Evolutionary conservation across 352 stramenopile species (phyloP), one percentile per base, ranked within the genome.

Genomic region (Hyaloperonospora arabidopsidis): DNA sequence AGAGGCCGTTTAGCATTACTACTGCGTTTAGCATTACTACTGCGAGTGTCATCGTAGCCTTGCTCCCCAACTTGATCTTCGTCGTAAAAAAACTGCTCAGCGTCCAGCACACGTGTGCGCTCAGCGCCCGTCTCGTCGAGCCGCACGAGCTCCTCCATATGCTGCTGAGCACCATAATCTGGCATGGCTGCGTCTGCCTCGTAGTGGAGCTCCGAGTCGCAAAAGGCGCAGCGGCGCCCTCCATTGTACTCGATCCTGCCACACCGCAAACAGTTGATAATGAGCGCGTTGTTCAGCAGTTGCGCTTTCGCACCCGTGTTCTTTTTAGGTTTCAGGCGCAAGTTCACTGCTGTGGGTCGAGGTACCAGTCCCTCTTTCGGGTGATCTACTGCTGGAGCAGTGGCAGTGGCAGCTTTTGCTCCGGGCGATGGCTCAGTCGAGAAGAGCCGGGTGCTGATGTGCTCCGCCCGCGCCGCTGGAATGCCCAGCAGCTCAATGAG

Each of bases 221-320:
- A 89, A 52, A 86, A 87, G 11, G 28, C 52, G 52, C 79, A 89
- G 46, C 63, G 56, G 14, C 71, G 70, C 8, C 54, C 65, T 47
- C 64, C 73, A 41, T 87, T 86, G 60, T 71, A 63, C 66, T 89
- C 79, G 54, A 89, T 83, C 34, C 63, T 59, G 5, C 79, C 79
- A 47, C 79, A 89, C 15, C 70, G 63, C 32, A 89, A 59, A 50
- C 79, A 89, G 59, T 89, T 89, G 54, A 86, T 85, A 41, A 87
- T 68, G 19, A 67, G 73, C 35, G 67, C 56, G 48, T 84, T 70
- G 52, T 86, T 71, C 45, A 84, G 54, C 46, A 84, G 49, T 25
- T 25, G 19, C 35, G 35, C 2, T 25, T 23, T 34, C 40, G 35
- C 2, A 18, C 48, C 44, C 13, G 49, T 22, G 17, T 36, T 38